Conservation (phyloP, 768 basidiomycete species). For the Termitomyces sp. region DNA sequence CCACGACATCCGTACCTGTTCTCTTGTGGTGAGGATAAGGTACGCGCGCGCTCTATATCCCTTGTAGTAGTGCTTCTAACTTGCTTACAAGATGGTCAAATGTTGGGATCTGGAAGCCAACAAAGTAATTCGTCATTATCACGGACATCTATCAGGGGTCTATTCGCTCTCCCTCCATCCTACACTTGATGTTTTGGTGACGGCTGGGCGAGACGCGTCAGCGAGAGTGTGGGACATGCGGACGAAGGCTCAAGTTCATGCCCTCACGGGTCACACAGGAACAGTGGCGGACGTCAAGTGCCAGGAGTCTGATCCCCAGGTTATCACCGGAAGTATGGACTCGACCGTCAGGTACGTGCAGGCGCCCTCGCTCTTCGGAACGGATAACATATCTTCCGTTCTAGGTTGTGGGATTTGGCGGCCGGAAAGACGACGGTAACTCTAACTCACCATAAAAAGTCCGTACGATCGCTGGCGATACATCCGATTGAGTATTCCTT, state of each 20-base stretch:
- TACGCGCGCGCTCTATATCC: constrained; percentile 20
- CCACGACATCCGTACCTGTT: constrained; percentile 95
- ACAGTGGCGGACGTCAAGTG: constrained; percentile 96
- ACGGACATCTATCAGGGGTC: constrained; percentile 98
- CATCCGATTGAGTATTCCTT: constrained; percentile 98
- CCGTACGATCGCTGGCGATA: constrained; percentile 88
- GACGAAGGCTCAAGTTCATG: constrained; percentile 93
- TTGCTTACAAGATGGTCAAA: constrained; percentile 83
- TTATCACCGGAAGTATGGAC: constrained; percentile 98
- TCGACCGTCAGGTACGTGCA: constrained; percentile 77
- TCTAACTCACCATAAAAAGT: constrained; percentile 99
- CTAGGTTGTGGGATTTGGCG: constrained; percentile 92
- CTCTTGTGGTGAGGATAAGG: constrained; percentile 98
- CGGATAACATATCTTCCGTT: neutral
- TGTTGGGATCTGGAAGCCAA: constrained; percentile 99
- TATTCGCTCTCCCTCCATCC: constrained; percentile 92
- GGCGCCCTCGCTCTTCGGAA: neutral
- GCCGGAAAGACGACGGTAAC: constrained; percentile 97
- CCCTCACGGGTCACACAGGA: constrained; percentile 88
- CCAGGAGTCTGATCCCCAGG: constrained; percentile 96
- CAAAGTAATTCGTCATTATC: constrained; percentile 98
- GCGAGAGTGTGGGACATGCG: constrained; percentile 99
- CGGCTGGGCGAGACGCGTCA: constrained; percentile 92
- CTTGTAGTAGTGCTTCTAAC: neutral
- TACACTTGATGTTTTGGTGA: constrained; percentile 93